Conservation (phyloP, 352 stramenopile genomes). For the Aphanomyces cochlioides region DNA sequence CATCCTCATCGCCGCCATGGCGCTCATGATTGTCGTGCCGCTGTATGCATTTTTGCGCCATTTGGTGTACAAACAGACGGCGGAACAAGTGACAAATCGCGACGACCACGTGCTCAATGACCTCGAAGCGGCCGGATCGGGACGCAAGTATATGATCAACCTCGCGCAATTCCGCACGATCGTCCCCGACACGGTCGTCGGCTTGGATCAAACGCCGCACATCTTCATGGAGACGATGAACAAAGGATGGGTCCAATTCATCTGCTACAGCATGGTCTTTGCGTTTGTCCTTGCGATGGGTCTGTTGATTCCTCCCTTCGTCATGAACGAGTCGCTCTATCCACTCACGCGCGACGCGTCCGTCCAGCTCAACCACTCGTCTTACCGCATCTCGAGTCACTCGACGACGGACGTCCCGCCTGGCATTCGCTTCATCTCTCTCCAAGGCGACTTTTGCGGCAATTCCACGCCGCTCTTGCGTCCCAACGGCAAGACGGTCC, state of each 20-base stretch:
- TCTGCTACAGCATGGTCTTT: slow-evolving; percentile 19
- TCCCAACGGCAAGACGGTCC: slow-evolving; percentile 16
- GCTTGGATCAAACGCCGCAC: slow-evolving; percentile 20
- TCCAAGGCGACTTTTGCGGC: slow-evolving; percentile 30
- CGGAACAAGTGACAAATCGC: slow-evolving; percentile 1
- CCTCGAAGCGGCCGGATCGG: neutral
- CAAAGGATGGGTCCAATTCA: slow-evolving; percentile 27
- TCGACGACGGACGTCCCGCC: slow-evolving; percentile 15
- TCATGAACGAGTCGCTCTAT: slow-evolving; percentile 21
- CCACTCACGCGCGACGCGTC: neutral
- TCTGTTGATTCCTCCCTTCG: slow-evolving; percentile 18
- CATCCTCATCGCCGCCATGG: slow-evolving; percentile 5
- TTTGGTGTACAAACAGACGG: slow-evolving; percentile 15
- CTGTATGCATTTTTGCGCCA: slow-evolving; percentile 12
- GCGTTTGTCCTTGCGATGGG: slow-evolving; percentile 6
- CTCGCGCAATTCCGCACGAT: slow-evolving; percentile 19
- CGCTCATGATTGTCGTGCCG: slow-evolving; percentile 25
- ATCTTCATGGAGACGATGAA: slow-evolving; percentile 31
- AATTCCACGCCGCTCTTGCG: slow-evolving; percentile 2
- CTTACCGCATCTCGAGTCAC: slow-evolving; percentile 14
- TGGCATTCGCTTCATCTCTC: slow-evolving; percentile 23
- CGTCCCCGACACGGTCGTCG: slow-evolving; percentile 25
- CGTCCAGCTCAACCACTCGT: slow-evolving; percentile 11
- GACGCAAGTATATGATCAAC: slow-evolving; percentile 24
- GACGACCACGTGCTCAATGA: slow-evolving; percentile 18